phyloP scores from a whole-genome alignment of 345 rosid genomes.

The Eucalyptus erythrocorys region DNA sequence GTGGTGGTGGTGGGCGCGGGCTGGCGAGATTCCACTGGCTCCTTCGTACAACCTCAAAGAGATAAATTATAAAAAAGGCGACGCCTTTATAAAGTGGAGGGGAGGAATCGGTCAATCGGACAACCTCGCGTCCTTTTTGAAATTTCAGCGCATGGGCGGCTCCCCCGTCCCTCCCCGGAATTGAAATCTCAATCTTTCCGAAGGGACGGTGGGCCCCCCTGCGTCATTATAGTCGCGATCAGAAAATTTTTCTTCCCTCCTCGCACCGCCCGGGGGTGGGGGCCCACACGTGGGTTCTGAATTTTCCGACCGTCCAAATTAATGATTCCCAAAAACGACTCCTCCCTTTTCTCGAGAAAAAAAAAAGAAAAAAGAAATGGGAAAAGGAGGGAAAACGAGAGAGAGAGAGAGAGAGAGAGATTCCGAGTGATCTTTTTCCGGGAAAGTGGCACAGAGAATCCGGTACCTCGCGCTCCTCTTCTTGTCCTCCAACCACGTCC shows the following conservation, averaged over 20 bases:
- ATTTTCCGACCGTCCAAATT: background rate
- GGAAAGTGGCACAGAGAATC: background rate
- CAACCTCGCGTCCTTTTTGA: background rate
- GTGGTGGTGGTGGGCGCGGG: background rate
- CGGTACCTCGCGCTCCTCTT: background rate
- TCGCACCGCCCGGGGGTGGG: background rate
- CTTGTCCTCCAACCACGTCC: background rate
- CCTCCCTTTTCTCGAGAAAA: no score
- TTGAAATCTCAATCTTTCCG: background rate
- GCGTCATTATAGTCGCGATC: background rate
- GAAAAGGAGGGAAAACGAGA: background rate
- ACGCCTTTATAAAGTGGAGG: background rate
- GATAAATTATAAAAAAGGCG: background rate
- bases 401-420: background rate
- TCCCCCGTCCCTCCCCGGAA: background rate
- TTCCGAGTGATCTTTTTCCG: background rate
- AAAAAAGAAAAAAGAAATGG: fast-evolving
- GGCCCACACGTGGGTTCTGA: background rate
- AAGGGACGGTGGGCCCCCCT: background rate
- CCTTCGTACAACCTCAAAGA: background rate
- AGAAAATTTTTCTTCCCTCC: background rate
- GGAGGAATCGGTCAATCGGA: background rate
- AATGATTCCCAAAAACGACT: background rate
- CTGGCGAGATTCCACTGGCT: background rate
- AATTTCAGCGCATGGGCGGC: background rate